These are phyloP conservation scores for Cladosporium austrohemisphaericum DNA, from an alignment of 2,329 filamentous ascomycete genomes.

Conservation along the genomic window DNA sequence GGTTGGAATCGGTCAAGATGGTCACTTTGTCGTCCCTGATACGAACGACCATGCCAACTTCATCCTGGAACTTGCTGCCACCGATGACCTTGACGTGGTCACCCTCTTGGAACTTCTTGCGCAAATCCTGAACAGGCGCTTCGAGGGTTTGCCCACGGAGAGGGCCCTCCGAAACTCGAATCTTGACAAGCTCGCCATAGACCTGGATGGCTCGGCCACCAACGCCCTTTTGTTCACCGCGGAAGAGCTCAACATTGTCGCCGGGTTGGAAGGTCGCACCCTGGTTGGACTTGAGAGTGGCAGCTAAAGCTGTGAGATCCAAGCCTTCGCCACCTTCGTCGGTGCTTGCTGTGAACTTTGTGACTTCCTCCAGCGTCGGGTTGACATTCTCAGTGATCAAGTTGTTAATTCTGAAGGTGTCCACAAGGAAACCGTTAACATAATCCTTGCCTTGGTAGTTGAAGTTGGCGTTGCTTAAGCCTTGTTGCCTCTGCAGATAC, in stretches of 20 bases:
- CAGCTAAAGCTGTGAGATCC: constrained; percentile 84
- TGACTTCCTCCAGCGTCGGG: constrained; percentile 89
- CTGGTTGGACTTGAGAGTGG: constrained; percentile 80
- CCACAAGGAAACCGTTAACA: constrained; percentile 86
- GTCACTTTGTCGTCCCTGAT: constrained; percentile 91
- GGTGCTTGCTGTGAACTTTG: constrained; percentile 81
- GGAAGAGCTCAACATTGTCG: constrained; percentile 93
- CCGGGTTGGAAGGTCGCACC: constrained; percentile 83
- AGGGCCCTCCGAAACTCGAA: constrained; percentile 74
- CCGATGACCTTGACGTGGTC: constrained; percentile 99
- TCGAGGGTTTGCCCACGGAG: constrained; percentile 81
- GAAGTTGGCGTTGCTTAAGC: constrained; percentile 65
- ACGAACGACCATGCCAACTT: constrained; percentile 94
- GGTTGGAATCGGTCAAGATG: constrained; percentile 85
- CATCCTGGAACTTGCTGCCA: constrained; percentile 87
- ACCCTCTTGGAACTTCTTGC: constrained; percentile 87
- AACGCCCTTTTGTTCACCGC: constrained; percentile 91
- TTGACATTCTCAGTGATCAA: constrained; percentile 86
- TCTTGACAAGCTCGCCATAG: constrained; percentile 85
- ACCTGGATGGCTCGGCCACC: constrained; percentile 81
- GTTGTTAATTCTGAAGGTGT: constrained; percentile 86
- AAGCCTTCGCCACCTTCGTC: constrained; percentile 93
- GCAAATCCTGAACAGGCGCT: constrained; percentile 84
- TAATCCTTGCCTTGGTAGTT: constrained; percentile 86
- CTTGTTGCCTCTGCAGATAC: constrained; percentile 48